These are phyloP conservation scores for Pseudotsuga menziesii DNA, from an alignment of 75 land plant species.

Conservation along the genomic window DNA sequence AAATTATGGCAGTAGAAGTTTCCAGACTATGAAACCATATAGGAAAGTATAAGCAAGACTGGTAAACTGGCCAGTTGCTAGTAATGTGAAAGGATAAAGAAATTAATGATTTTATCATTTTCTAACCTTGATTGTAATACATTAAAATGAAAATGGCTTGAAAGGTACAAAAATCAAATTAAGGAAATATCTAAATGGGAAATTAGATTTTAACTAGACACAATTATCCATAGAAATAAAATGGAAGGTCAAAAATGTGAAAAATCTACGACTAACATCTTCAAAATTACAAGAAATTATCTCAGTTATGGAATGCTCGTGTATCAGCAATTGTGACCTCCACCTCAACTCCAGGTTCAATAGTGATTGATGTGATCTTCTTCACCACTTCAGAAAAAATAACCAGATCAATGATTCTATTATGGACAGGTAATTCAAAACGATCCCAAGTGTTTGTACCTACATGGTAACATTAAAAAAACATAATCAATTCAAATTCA, in stretches of 20 bases:
- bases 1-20: background rate
- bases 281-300: background rate
- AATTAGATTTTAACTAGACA: background rate
- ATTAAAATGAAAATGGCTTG: background rate
- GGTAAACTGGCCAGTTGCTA: background rate
- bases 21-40: background rate
- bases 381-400: slow-evolving; percentile 60
- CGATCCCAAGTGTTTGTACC: slow-evolving; percentile 64
- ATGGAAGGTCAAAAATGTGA: background rate
- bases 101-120: background rate
- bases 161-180: background rate
- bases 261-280: background rate
- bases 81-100: background rate
- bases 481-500: background rate
- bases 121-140: background rate
- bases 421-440: slow-evolving; percentile 53
- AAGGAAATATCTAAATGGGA: background rate
- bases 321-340: slow-evolving; percentile 50
- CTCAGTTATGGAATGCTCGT: background rate
- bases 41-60: background rate
- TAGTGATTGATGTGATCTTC: slow-evolving; percentile 63
- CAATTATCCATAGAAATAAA: background rate
- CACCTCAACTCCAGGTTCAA: slow-evolving; percentile 60
- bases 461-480: slow-evolving; percentile 2
- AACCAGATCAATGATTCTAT: slow-evolving; percentile 54